phyloP scores from a whole-genome alignment of 2,329 filamentous ascomycete species.

The Botrytis sinoallii region DNA sequence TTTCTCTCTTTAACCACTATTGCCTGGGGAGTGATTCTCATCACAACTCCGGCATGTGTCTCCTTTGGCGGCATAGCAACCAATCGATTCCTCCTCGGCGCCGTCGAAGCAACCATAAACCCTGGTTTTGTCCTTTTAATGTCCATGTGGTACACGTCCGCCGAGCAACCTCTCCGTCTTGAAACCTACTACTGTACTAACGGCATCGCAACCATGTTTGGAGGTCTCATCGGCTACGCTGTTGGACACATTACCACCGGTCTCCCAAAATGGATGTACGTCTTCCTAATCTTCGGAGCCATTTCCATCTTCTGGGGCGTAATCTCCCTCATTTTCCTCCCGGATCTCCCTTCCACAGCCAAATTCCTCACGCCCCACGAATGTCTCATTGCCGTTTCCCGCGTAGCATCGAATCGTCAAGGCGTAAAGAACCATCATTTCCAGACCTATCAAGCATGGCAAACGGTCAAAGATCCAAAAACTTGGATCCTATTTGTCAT shows the following conservation, averaged over 20 bases:
- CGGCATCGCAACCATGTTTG: constrained; percentile 47
- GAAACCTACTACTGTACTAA: constrained; percentile 42
- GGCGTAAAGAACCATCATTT: constrained; percentile 54
- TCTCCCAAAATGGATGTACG: constrained; percentile 52
- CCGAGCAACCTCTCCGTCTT: constrained; percentile 41
- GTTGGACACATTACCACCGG: constrained; percentile 56
- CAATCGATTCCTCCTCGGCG: constrained; percentile 53
- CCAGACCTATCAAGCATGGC: constrained; percentile 45
- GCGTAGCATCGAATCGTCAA: constrained; percentile 50
- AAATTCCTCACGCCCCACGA: constrained; percentile 58
- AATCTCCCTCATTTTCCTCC: constrained; percentile 54
- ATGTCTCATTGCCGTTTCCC: constrained; percentile 51
- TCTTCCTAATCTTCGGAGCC: constrained; percentile 58
- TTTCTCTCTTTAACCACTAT: constrained; percentile 46
- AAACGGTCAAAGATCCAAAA: constrained; percentile 52
- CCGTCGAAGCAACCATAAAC: constrained; percentile 54
- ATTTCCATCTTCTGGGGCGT: constrained; percentile 54
- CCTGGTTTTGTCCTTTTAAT: constrained; percentile 46
- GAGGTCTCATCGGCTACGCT: constrained; percentile 45
- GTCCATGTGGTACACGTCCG: constrained; percentile 42
- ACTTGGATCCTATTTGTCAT: constrained; percentile 57
- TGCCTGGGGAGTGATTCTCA: constrained; percentile 48
- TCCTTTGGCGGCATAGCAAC: constrained; percentile 60
- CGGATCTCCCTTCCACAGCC: constrained; percentile 60
- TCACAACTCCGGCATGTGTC: constrained; percentile 49